Evolutionary conservation across 495 filamentous ascomycete genomes (phyloP).

Genomic region (Talaromyces thailandensis): DNA sequence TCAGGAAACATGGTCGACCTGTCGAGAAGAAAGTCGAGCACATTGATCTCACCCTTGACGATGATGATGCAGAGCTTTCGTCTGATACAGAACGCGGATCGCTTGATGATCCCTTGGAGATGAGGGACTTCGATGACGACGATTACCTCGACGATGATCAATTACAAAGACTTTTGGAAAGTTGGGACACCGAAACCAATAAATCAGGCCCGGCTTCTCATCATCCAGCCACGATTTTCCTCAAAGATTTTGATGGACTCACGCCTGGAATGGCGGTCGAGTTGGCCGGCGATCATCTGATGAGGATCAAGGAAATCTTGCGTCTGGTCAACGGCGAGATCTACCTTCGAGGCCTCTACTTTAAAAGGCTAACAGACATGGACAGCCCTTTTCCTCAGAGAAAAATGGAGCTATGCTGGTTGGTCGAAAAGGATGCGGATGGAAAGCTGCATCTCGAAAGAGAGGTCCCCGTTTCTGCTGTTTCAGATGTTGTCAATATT

Average conservation of each 20-base stretch:
- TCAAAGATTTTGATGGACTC: slow-evolving; percentile 5
- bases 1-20: not conserved
- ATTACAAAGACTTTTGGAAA: slow-evolving; percentile 8
- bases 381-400: slow-evolving; percentile 14
- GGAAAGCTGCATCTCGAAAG: not conserved
- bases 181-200: slow-evolving; percentile 1
- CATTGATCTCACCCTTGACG: not conserved
- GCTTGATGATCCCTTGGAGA: not conserved
- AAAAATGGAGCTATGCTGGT: slow-evolving; percentile 19
- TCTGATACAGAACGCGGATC: not conserved
- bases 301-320: slow-evolving; percentile 13
- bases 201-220: not conserved
- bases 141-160: slow-evolving; percentile 18
- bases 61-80: not conserved
- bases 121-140: slow-evolving; percentile 9
- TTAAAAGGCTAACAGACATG: slow-evolving; percentile 6
- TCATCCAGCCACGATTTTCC: not conserved
- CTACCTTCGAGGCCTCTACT: slow-evolving; percentile 14
- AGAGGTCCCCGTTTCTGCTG: slow-evolving; percentile 12
- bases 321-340: slow-evolving; percentile 3
- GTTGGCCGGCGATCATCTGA: slow-evolving; percentile 12
- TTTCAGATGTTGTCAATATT: slow-evolving; percentile 17
- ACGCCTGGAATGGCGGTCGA: slow-evolving; percentile 14
- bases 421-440: slow-evolving; percentile 9
- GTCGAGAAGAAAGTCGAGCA: not conserved